Evolutionary conservation across 129 eudicot genomes (phyloP).

Genomic region (Flaveria ramosissima): DNA sequence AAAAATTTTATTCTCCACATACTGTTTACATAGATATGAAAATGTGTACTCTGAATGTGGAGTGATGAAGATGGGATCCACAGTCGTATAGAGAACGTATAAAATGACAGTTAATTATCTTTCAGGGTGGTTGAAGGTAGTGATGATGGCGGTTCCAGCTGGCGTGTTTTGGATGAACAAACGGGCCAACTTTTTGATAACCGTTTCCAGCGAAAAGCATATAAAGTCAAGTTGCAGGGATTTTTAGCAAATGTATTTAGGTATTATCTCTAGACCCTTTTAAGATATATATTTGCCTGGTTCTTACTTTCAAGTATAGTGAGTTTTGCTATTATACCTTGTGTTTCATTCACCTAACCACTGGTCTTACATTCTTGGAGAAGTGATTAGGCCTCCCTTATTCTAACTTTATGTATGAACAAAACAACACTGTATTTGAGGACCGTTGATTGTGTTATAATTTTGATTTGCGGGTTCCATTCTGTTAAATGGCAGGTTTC

Average conservation of each 20-base stretch:
- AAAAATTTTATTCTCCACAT: neutral
- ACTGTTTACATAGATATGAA: neutral
- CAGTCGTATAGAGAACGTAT: neutral
- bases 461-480: conserved; percentile 15
- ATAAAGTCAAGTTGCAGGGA: conserved; percentile 42
- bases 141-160: conserved; percentile 72
- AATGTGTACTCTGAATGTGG: neutral
- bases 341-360: neutral
- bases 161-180: conserved; percentile 80
- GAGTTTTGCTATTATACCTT: neutral
- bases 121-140: conserved; percentile 85
- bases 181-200: conserved; percentile 57
- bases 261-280: conserved; percentile 33
- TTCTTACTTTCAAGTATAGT: neutral
- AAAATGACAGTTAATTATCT: neutral
- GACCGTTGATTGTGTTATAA: neutral
- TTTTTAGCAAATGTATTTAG: conserved; percentile 69
- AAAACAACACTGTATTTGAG: neutral
- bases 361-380: neutral
- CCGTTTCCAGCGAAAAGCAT: conserved; percentile 79
- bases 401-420: neutral
- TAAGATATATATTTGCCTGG: neutral
- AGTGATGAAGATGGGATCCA: neutral
- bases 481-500: conserved; percentile 50
- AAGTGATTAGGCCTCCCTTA: neutral